A percentile compares a stretch with the other conserved stretches of the same genome.
Conservation (phyloP, 768 basidiomycete species). For the Pholiota microspora region DNA sequence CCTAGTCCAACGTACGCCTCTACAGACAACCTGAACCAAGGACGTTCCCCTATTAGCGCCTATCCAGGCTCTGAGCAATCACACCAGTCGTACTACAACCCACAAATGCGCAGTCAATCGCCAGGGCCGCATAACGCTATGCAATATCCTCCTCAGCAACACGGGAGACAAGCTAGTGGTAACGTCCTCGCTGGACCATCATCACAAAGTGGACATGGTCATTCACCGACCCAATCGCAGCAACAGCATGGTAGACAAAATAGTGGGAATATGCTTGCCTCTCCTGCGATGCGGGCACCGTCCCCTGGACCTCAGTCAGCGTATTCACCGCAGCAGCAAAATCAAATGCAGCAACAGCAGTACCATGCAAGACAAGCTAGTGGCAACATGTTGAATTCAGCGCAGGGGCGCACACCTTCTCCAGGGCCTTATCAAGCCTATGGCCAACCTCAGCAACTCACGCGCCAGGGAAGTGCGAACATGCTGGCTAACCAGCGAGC, state of each 20-base stretch:
- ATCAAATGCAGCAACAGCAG: slow-evolving; percentile 19
- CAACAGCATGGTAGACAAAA: slow-evolving; percentile 17
- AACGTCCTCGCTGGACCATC: slow-evolving; percentile 10
- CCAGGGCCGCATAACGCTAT: slow-evolving; percentile 23
- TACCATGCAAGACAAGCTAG: slow-evolving; percentile 23
- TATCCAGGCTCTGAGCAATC: slow-evolving; percentile 15
- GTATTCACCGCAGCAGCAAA: slow-evolving; percentile 15
- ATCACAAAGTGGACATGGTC: slow-evolving; percentile 2
- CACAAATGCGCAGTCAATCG: slow-evolving; percentile 19
- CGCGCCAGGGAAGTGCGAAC: slow-evolving; percentile 18
- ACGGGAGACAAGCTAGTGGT: slow-evolving; percentile 5
- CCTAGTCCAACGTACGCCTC: slow-evolving; percentile 35
- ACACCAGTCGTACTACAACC: slow-evolving; percentile 14
- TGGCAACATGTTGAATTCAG: slow-evolving; percentile 17
- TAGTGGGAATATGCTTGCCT: slow-evolving; percentile 10
- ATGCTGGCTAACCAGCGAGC: slow-evolving; percentile 19
- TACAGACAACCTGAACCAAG: slow-evolving; percentile 19
- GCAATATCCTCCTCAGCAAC: slow-evolving; percentile 26
- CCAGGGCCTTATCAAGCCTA: slow-evolving; percentile 22
- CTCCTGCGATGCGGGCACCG: slow-evolving; percentile 6
- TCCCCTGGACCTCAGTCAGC: slow-evolving; percentile 16
- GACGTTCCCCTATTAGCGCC: slow-evolving; percentile 15
- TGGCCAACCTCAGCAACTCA: slow-evolving; percentile 16
- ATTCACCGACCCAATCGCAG: slow-evolving; percentile 10
- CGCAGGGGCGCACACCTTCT: slow-evolving; percentile 13